A percentile compares a stretch with the other conserved stretches of the same genome.
Conservation (phyloP, 495 filamentous ascomycete genomes). For the Penicillium pancosmium region DNA sequence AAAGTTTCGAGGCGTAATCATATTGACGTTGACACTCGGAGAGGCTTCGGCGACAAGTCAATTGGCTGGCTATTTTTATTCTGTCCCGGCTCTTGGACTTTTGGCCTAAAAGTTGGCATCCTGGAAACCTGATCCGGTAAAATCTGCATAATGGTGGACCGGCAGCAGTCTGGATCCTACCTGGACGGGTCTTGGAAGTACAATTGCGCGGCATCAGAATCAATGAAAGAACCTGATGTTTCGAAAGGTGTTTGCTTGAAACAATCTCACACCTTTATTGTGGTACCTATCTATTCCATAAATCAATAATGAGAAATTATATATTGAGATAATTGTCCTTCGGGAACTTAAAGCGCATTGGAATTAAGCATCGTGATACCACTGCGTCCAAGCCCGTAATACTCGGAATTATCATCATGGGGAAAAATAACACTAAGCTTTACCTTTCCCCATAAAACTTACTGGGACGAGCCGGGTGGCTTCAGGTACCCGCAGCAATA, state of each 20-base stretch:
- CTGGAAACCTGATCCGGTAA: too few species aligned
- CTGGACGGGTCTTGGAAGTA: too few species aligned
- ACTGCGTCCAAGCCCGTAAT: neutral
- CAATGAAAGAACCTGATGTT: too few species aligned
- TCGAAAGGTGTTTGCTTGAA: too few species aligned
- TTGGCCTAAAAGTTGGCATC: neutral
- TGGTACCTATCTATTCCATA: too few species aligned
- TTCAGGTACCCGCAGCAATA: constrained; percentile 9
- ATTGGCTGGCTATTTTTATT: constrained; percentile 1
- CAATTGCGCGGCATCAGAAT: too few species aligned
- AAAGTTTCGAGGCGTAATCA: neutral
- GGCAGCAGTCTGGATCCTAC: too few species aligned
- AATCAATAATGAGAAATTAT: too few species aligned
- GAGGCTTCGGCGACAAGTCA: neutral
- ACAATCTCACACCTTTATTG: too few species aligned
- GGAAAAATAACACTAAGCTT: neutral
- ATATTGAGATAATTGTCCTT: too few species aligned
- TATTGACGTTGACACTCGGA: constrained; percentile 1
- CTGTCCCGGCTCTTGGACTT: neutral
- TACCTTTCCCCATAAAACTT: neutral
- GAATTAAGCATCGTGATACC: neutral
- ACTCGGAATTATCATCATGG: neutral
- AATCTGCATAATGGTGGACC: too few species aligned
- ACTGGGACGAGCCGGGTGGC: neutral
- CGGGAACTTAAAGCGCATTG: too few species aligned